Percentiles rank a stretch among this genome's conserved stretches.
Conservation (phyloP, 2,329 filamentous ascomycete species). For the Aschersonia sp. region DNA sequence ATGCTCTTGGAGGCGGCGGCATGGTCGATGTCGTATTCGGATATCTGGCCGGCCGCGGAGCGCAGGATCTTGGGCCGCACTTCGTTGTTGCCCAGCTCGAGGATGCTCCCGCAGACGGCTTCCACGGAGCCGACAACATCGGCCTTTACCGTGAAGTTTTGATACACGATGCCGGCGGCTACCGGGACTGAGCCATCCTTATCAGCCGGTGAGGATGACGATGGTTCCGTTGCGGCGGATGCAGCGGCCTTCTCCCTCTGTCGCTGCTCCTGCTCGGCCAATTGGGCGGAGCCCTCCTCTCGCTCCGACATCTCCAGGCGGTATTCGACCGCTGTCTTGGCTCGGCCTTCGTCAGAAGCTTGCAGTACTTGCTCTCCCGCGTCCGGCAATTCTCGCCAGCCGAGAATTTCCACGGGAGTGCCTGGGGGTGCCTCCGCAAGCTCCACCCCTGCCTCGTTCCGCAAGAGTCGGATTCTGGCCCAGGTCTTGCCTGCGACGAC, state of each 20-base stretch:
- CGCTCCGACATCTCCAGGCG: constrained; percentile 59
- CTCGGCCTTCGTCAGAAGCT: constrained; percentile 62
- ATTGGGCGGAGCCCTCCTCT: constrained; percentile 62
- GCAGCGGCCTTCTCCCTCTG: constrained; percentile 39
- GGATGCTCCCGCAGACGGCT: constrained; percentile 66
- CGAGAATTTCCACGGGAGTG: constrained; percentile 81
- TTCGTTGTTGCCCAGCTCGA: constrained; percentile 72
- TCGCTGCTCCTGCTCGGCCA: constrained; percentile 56
- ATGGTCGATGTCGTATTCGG: constrained; percentile 80
- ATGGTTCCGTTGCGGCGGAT: constrained; percentile 20
- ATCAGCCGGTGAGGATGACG: constrained; percentile 8
- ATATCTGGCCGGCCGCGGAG: constrained; percentile 62
- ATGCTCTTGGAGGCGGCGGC: constrained; percentile 62
- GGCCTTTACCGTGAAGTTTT: constrained; percentile 80
- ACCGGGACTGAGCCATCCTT: constrained; percentile 21
- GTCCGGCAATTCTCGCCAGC: constrained; percentile 73
- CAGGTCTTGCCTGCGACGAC: constrained; percentile 83
- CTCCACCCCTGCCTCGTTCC: constrained; percentile 68
- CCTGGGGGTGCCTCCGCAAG: constrained; percentile 69
- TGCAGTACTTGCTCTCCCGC: constrained; percentile 84
- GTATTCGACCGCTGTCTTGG: constrained; percentile 64
- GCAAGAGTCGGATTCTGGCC: constrained; percentile 70
- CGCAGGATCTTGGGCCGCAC: constrained; percentile 65
- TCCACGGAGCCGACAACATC: constrained; percentile 92
- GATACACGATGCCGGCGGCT: constrained; percentile 31